Base-by-base conservation (phyloP, 139 green algal species). In the Edaphochlamys debaryana region DNA sequence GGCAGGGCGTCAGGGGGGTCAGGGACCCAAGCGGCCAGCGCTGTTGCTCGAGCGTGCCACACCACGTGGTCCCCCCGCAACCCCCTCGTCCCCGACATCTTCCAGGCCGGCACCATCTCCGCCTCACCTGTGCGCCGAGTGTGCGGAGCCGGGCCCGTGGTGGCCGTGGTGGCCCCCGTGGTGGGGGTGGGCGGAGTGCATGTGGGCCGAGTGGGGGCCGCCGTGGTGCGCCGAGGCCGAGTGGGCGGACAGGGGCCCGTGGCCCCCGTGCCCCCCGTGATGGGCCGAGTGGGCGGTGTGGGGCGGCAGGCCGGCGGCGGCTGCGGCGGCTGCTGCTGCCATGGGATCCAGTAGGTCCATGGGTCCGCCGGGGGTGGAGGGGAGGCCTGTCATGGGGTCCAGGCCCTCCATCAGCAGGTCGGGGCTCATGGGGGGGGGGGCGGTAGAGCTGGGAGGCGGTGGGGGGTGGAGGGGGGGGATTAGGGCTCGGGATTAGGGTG, bases 301-400 rank as follows among this genome's bases (percentile, higher is more conserved):
- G 15, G 56, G 23, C 38, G 37, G 58, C 60, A 32, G 56, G 29
- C 30, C 60, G 11, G n/a, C 30, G 30, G 30, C 60, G 30, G 75
- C 70, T 45, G 69, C 74, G 38, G 74, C 74, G 8, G 75, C 75
- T 3, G 75, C 75, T 4, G 75, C 40, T 4, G 75, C 75, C n/a
- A n/a, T n/a, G 0, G 58, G 75, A n/a, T 81, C 75, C 40, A 71
- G 52, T 1, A 81, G 58, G 2, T 72, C 62, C 40, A 81, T 54
- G 45, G 56, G 25, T n/a, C 50, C 9, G 25, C 50, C 20, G 38
- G 58, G 58, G 58, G 4, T 66, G 27, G 20, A 60, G 19, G 32
- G 30, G 13, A 0, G 60, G 27, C 73, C 9, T 63, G 23, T n/a
- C 56, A 63, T 63, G 17, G 19, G 19, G 56, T 63, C 25, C 19